phyloP scores from a whole-genome alignment of 441 rosid species.

The Eruca vesicaria region DNA sequence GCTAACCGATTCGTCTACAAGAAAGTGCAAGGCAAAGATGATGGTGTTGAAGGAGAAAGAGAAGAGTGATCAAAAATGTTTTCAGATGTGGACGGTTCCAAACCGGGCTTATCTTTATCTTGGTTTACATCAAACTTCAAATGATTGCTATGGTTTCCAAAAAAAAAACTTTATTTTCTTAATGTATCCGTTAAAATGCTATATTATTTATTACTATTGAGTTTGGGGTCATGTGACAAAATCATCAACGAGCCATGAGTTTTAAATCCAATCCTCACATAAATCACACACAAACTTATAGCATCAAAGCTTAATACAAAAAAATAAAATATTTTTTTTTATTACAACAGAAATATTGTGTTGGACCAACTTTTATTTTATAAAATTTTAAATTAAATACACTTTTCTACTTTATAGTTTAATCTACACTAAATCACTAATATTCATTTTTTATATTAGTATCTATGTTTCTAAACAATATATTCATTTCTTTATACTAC shows the following conservation, averaged over 20 bases:
- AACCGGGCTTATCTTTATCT: neutral
- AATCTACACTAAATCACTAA: too few relatives aligned
- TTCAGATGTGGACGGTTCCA: neutral
- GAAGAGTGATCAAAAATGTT: slow-evolving; percentile 15
- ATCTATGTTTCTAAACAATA: too few relatives aligned
- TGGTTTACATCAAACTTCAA: neutral
- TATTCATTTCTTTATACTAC: too few relatives aligned
- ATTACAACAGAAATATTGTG: too few relatives aligned
- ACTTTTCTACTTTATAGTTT: too few relatives aligned
- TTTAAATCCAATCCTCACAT: neutral
- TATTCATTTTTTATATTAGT: too few relatives aligned
- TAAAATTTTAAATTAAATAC: too few relatives aligned
- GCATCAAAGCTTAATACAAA: too few relatives aligned
- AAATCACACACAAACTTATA: neutral
- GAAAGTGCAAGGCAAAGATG: slow-evolving; percentile 40
- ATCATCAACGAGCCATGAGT: neutral
- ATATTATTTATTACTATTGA: neutral
- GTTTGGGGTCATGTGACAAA: neutral
- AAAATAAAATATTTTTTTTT: too few relatives aligned
- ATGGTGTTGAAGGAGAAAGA: slow-evolving; percentile 13
- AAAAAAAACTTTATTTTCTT: too few relatives aligned
- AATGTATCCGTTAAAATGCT: neutral
- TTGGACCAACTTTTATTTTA: too few relatives aligned
- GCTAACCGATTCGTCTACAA: slow-evolving; percentile 68
- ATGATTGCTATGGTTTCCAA: neutral